Evolutionary conservation across 768 basidiomycete genomes (phyloP), one percentile per base, ranked within the genome.

Genomic region (Serendipita indica): DNA sequence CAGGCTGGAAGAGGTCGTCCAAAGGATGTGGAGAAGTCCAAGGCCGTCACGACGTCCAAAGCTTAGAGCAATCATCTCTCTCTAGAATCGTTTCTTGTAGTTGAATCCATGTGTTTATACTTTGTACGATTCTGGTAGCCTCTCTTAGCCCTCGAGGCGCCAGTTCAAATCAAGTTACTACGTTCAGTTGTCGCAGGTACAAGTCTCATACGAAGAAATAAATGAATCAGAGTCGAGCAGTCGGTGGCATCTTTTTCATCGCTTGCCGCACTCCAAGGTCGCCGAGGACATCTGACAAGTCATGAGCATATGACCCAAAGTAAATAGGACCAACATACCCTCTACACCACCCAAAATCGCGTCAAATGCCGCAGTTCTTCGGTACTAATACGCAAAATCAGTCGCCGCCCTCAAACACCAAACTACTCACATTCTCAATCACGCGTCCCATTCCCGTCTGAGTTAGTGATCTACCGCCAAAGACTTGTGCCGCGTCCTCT

Each of bases 381-480:
- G 35, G 37, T 60, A 64, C 59, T 60, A 22, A 71, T 75, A 69
- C 63, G 35, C 10, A 37, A 20, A 46, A 25, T 13, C 43, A 12
- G 22, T 14, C 12, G 7, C 22, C 12, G 22, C 7, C 43, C 43
- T 46, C 43, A 25, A 14, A 25, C 10, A 20, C 7, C 10, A 25
- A 46, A 14, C 16, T 20, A 72, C 81, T 52, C 65, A 86, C 86
- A 62, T 86, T 88, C 69, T 91, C 89, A 60, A 90, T 77, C 41
- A 82, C 69, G 69, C 79, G 83, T 61, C 90, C 90, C 87, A 91
- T 88, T 5, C 91, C 90, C 3, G 87, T 83, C 41, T 77, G 74
- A 0, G 93, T 96, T 63, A 97, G 74, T 25, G 83, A 88, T 18
- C 93, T 79, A 16, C 93, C 93, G 57, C 91, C 92, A 60, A 93